Percentiles rank a stretch among this genome's conserved stretches.
Conservation (phyloP, 2,329 filamentous ascomycete genomes). For the Colletotrichum lupini region DNA sequence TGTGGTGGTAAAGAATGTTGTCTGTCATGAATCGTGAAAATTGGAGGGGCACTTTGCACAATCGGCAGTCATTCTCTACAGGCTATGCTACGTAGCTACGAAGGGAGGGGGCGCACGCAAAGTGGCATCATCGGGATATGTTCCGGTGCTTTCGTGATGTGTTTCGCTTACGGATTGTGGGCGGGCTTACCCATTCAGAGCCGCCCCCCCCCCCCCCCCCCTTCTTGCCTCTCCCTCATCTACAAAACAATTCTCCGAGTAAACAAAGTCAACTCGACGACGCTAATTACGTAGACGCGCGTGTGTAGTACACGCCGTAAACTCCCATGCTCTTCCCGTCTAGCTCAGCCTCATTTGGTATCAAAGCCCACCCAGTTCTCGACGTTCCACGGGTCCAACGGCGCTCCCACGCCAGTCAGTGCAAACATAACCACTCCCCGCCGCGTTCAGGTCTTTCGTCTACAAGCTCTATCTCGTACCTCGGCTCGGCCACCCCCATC, state of each 20-base stretch:
- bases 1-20: not conserved
- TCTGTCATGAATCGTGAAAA: conserved; percentile 19
- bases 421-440: not conserved
- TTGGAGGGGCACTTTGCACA: not conserved
- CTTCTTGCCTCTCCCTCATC: not conserved
- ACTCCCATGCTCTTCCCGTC: not conserved
- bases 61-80: conserved; percentile 8
- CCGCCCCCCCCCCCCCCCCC: too few relatives aligned
- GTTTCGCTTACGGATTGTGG: conserved; percentile 7
- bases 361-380: not conserved
- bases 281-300: conserved; percentile 20
- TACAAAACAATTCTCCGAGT: not conserved
- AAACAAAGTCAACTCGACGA: not conserved
- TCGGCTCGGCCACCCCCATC: too few relatives aligned
- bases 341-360: not conserved
- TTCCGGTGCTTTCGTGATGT: not conserved
- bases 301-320: conserved; percentile 6
- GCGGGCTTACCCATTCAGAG: not conserved
- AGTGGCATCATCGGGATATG: not conserved
- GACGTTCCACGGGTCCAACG: not conserved
- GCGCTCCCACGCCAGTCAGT: not conserved
- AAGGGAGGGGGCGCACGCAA: not conserved
- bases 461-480: too few relatives aligned
- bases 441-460: not conserved
- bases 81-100: not conserved